A percentile compares a stretch with the other conserved stretches of the same genome.
Conservation (phyloP, 1,139 yeast species). For the Saccharomyces uvarum region DNA sequence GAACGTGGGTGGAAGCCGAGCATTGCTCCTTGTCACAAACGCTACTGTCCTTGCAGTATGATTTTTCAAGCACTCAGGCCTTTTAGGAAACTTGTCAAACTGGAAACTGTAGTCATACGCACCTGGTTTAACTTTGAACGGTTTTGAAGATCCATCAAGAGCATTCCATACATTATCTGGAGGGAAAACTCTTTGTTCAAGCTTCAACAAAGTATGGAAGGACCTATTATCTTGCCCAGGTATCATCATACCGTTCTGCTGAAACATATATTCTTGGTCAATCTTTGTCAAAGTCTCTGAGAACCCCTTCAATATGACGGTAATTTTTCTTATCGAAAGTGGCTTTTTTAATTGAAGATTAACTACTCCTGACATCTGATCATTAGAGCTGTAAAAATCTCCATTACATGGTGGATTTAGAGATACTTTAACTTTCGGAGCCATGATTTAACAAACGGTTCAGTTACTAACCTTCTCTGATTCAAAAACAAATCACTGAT, state of each 20-base stretch:
- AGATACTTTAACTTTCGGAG: conserved; percentile 17
- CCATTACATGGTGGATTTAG: conserved; percentile 26
- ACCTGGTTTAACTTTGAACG: conserved; percentile 26
- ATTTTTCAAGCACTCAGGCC: conserved; percentile 22
- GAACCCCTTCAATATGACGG: conserved; percentile 23
- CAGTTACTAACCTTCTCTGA: not conserved
- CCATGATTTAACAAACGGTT: conserved; percentile 12
- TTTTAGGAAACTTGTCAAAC: conserved; percentile 20
- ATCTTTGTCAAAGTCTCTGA: conserved; percentile 24
- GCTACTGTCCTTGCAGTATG: conserved; percentile 19
- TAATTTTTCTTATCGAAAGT: conserved; percentile 21
- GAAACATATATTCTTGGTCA: conserved; percentile 17
- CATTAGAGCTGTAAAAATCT: conserved; percentile 24
- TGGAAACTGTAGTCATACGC: conserved; percentile 22
- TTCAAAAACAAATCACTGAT: not conserved
- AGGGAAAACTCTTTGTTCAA: conserved; percentile 25
- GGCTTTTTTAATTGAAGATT: conserved; percentile 18
- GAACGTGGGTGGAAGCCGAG: conserved; percentile 27
- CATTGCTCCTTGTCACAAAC: conserved; percentile 18
- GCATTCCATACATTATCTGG: conserved; percentile 30
- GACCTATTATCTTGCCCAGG: conserved; percentile 24
- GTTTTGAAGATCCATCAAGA: conserved; percentile 22
- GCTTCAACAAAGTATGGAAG: conserved; percentile 18
- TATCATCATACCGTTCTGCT: conserved; percentile 20
- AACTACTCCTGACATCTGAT: conserved; percentile 22